Percentiles rank a stretch among this genome's conserved stretches.
Evolutionary conservation across 768 basidiomycete genomes (phyloP).

Genomic region (Hirschioporus abietinus): DNA sequence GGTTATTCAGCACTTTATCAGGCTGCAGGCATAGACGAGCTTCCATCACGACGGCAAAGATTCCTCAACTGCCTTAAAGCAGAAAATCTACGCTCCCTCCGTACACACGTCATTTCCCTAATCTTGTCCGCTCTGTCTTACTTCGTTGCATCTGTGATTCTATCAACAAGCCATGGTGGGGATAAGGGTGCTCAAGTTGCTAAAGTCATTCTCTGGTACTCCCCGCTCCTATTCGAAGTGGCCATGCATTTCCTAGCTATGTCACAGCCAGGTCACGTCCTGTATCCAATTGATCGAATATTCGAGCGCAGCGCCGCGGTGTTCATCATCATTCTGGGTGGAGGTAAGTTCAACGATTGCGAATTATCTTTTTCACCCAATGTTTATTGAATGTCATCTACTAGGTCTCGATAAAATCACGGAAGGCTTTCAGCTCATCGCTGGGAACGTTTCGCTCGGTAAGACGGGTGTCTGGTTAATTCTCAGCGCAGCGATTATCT

Average conservation of each 20-base stretch:
- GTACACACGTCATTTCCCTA: background rate
- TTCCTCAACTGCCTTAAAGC: too few species aligned
- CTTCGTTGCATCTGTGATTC: background rate
- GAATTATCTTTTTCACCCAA: background rate
- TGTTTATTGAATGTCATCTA: background rate
- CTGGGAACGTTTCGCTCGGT: background rate
- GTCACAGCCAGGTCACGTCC: background rate
- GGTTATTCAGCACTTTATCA: too few species aligned
- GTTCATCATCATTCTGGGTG: conserved; percentile 3
- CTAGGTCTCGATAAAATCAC: conserved; percentile 1
- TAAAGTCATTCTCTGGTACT: conserved; percentile 1
- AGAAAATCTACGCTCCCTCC: background rate
- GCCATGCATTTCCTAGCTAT: background rate
- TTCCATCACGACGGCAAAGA: too few species aligned
- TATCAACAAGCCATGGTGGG: background rate
- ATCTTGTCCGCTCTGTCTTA: background rate
- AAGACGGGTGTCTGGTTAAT: background rate
- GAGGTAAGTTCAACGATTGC: background rate
- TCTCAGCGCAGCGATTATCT: background rate
- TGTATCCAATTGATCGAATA: background rate
- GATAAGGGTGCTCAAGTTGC: background rate
- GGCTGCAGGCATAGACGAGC: too few species aligned
- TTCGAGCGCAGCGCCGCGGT: background rate
- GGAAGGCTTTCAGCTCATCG: background rate
- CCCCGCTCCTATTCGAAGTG: background rate